A percentile compares a stretch with the other conserved stretches of the same genome.
phyloP scores from a whole-genome alignment of 2,329 filamentous ascomycete genomes.

The Emericellopsis atlantica region DNA sequence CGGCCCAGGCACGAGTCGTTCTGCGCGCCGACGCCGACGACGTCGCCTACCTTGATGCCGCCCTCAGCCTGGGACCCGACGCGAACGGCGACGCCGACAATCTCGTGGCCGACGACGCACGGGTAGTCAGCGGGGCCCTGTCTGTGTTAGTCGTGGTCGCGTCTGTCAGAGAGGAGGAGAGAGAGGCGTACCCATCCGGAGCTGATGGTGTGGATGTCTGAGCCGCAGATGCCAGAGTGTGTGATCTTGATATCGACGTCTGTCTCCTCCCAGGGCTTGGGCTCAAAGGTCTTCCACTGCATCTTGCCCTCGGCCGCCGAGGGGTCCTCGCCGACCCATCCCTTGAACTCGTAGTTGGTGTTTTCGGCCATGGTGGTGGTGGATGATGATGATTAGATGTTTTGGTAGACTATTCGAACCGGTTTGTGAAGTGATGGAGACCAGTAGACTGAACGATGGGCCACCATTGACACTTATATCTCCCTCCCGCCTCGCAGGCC shows the following conservation, averaged over 20 bases:
- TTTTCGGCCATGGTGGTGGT: neutral
- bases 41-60: slow-evolving; percentile 45
- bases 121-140: slow-evolving; percentile 17
- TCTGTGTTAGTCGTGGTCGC: no score
- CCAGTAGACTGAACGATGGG: no score
- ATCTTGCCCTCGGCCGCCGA: slow-evolving; percentile 33
- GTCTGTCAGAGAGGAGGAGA: neutral
- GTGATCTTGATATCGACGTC: slow-evolving; percentile 54
- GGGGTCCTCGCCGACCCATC: slow-evolving; percentile 31
- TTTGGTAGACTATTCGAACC: no score
- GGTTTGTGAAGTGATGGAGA: no score
- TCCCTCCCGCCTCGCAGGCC: no score
- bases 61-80: slow-evolving; percentile 33
- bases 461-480: no score
- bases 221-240: slow-evolving; percentile 55
- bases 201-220: slow-evolving; percentile 45
- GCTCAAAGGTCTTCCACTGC: slow-evolving; percentile 42
- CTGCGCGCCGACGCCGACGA: slow-evolving; percentile 52
- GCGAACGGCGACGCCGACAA: slow-evolving; percentile 44
- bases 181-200: slow-evolving; percentile 32
- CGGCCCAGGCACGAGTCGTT: slow-evolving; percentile 36
- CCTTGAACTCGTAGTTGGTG: slow-evolving; percentile 31
- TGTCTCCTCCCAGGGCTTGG: slow-evolving; percentile 53
- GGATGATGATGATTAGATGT: no score
- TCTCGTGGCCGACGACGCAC: slow-evolving; percentile 52